These are phyloP conservation scores for Apiospora sp. DNA, from an alignment of 2,329 filamentous ascomycete genomes.

Conservation along the genomic window DNA sequence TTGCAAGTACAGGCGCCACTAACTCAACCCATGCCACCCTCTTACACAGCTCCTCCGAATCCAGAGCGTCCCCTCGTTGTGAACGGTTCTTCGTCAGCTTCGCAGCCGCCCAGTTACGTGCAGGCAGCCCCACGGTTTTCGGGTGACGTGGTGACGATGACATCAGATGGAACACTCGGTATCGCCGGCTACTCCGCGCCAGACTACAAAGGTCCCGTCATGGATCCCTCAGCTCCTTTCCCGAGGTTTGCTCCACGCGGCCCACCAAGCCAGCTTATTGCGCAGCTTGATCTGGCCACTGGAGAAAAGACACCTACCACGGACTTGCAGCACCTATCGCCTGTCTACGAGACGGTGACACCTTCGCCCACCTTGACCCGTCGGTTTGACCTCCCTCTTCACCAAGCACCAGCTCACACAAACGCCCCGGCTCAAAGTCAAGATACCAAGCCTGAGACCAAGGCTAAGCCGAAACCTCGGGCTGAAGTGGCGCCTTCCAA, in stretches of 20 bases:
- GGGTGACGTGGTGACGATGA: constrained; percentile 42
- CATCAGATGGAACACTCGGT: constrained; percentile 31
- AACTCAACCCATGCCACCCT: constrained; percentile 33
- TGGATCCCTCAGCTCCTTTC: constrained; percentile 29
- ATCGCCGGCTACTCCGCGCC: constrained; percentile 35
- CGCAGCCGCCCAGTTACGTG: constrained; percentile 26
- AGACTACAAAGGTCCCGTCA: constrained; percentile 31
- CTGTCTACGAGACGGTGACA: constrained; percentile 76
- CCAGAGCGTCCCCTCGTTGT: constrained; percentile 60
- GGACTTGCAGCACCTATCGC: constrained; percentile 68
- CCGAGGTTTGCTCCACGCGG: constrained; percentile 47
- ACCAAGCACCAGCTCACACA: constrained; percentile 33
- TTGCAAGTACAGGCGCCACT: constrained; percentile 30
- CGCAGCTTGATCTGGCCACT: constrained; percentile 64
- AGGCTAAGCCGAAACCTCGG: constrained; percentile 40
- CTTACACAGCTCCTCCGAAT: constrained; percentile 38
- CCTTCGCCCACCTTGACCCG: constrained; percentile 71
- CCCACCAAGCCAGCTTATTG: constrained; percentile 58
- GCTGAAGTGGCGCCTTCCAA: constrained; percentile 35
- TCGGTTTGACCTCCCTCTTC: constrained; percentile 54
- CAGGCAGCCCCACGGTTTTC: constrained; percentile 35
- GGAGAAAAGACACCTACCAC: constrained; percentile 51
- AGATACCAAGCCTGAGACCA: constrained; percentile 35
- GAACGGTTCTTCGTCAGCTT: constrained; percentile 50
- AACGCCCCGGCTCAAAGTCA: constrained; percentile 30